Evolutionary conservation across 2,329 filamentous ascomycete genomes (phyloP).

Genomic region (Leptodontidium sp.): DNA sequence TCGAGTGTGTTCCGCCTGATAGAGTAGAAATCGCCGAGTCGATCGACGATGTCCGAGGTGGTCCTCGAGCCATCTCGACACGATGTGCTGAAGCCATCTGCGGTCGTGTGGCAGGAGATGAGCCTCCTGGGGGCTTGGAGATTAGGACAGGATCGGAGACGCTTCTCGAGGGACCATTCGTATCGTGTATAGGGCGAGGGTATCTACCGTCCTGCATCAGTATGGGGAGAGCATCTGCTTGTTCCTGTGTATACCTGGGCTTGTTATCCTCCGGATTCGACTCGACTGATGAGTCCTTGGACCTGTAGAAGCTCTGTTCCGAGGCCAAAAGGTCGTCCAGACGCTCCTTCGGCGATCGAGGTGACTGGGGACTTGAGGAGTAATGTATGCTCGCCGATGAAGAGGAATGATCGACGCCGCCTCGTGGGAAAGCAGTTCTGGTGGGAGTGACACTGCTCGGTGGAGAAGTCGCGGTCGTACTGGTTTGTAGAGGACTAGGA

Average conservation of each 20-base stretch:
- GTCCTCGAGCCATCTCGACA: conserved; percentile 42
- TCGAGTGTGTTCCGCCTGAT: conserved; percentile 66
- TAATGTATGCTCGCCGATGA: conserved; percentile 33
- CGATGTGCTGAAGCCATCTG: conserved; percentile 45
- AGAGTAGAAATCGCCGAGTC: conserved; percentile 90
- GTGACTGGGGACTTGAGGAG: conserved; percentile 35
- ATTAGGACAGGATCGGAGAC: conserved; percentile 45
- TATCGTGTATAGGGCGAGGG: conserved; percentile 36
- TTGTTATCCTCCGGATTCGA: conserved; percentile 33
- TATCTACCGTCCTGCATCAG: conserved; percentile 34
- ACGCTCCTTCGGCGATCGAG: conserved; percentile 47
- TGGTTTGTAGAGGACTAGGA: conserved; percentile 48
- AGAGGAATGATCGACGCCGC: conserved; percentile 36
- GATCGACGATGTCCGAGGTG: conserved; percentile 83
- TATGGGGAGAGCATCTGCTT: neutral
- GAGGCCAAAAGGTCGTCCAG: conserved; percentile 48
- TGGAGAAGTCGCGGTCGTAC: conserved; percentile 42
- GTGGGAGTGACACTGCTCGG: conserved; percentile 45
- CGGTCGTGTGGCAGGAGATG: conserved; percentile 34
- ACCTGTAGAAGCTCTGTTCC: conserved; percentile 46
- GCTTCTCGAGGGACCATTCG: conserved; percentile 46
- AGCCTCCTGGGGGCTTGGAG: conserved; percentile 38
- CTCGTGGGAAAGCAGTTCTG: conserved; percentile 41
- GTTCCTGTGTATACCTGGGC: conserved; percentile 37
- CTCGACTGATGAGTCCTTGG: conserved; percentile 40